Conservation (phyloP, 2,329 filamentous ascomycete genomes). For the Microsporum ferrugineum region DNA sequence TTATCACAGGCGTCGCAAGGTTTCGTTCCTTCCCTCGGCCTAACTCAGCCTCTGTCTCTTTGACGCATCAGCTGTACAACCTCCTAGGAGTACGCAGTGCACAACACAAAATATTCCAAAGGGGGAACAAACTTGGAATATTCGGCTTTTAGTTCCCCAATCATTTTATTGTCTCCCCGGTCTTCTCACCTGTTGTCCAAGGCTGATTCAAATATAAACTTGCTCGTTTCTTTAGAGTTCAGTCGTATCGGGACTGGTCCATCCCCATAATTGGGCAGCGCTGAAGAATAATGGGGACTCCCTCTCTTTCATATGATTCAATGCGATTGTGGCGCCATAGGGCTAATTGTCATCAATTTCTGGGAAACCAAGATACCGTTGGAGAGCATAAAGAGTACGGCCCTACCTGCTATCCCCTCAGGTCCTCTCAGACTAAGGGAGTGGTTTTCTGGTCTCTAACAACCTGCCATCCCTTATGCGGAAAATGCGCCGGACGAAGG, state of each 20-base stretch:
- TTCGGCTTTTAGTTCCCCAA: not conserved
- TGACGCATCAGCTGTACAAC: not conserved
- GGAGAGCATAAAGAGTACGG: not conserved
- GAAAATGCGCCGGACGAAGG: not conserved
- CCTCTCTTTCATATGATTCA: not conserved
- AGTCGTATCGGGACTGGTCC: not conserved
- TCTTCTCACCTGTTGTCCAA: not conserved
- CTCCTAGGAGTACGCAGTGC: not conserved
- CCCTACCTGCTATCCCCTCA: too few relatives aligned
- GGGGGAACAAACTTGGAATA: not conserved
- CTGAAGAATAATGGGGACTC: not conserved
- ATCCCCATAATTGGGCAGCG: slow-evolving; percentile 1
- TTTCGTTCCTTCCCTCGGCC: slow-evolving; percentile 1
- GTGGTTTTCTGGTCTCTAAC: not conserved
- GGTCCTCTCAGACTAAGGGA: not conserved
- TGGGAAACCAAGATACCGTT: not conserved
- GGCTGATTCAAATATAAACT: not conserved
- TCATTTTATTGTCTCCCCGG: not conserved
- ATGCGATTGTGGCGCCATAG: not conserved
- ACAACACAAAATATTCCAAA: not conserved
- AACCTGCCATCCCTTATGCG: not conserved
- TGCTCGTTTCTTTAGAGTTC: not conserved
- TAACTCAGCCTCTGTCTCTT: not conserved
- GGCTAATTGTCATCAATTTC: not conserved
- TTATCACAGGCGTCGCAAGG: not conserved